These are phyloP conservation scores for Leccinum glutinopallens DNA, from an alignment of 1,284 basidiomycete genomes.

Conservation along the genomic window DNA sequence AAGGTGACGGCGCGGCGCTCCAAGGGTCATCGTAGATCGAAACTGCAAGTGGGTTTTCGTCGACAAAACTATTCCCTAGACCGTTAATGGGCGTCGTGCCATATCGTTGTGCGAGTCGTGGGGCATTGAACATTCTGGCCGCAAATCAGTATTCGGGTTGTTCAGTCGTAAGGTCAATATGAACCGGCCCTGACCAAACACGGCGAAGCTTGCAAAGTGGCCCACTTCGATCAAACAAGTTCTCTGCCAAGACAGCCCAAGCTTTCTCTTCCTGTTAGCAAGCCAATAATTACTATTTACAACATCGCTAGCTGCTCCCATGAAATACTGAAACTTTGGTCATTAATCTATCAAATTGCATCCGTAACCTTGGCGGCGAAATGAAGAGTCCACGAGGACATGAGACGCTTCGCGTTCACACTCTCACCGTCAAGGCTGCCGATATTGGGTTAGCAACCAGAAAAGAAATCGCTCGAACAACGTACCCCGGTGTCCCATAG, in stretches of 20 bases:
- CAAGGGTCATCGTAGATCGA: constrained; percentile 88
- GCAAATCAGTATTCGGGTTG: constrained; percentile 14
- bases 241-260: constrained; percentile 2
- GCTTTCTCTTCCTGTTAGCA: constrained; percentile 14
- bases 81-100: constrained; percentile 54
- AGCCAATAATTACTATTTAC: constrained; percentile 30
- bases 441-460: constrained; percentile 15
- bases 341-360: constrained; percentile 25
- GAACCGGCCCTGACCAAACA: constrained; percentile 6
- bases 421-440: constrained; percentile 69
- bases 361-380: constrained; percentile 74
- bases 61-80: constrained; percentile 71
- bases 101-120: constrained; percentile 69
- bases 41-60: constrained; percentile 72
- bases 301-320: constrained; percentile 19
- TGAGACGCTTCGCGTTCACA: constrained; percentile 71
- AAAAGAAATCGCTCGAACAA: constrained; percentile 22
- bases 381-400: constrained; percentile 83
- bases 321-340: constrained; percentile 15
- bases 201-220: background rate
- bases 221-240: constrained; percentile 1
- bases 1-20: constrained; percentile 79
- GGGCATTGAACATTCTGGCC: constrained; percentile 73
- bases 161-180: constrained; percentile 10
- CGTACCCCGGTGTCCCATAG: constrained; percentile 90